Percentiles rank a stretch among this genome's conserved stretches.
phyloP scores from a whole-genome alignment of 768 basidiomycete genomes.

The Lactarius tabidus region DNA sequence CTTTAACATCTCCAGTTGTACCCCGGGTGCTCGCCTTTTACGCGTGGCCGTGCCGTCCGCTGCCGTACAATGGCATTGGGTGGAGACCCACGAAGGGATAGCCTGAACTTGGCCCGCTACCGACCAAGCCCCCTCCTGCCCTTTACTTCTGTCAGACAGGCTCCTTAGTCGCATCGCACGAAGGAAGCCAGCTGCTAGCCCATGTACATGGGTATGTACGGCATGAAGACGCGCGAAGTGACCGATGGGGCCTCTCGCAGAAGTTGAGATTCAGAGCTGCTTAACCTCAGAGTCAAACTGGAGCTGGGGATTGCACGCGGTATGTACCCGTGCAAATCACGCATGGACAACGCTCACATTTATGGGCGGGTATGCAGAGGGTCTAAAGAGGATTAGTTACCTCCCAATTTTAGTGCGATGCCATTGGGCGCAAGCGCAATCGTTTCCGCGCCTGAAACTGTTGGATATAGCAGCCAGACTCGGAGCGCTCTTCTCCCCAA shows the following conservation, averaged over 20 bases:
- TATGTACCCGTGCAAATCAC: background rate
- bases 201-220: background rate
- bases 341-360: background rate
- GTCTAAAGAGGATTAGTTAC: background rate
- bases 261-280: background rate
- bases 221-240: background rate
- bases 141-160: background rate
- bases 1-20: background rate
- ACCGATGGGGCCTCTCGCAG: background rate
- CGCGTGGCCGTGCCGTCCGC: background rate
- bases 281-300: background rate
- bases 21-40: background rate
- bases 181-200: background rate
- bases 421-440: background rate
- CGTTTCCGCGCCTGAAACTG: background rate
- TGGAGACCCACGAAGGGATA: background rate
- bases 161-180: background rate
- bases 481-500: background rate
- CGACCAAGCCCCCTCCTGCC: background rate
- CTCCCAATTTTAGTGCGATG: background rate
- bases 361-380: no score
- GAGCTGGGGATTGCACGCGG: background rate
- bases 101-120: background rate
- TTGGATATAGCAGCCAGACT: background rate
- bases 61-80: background rate